These are phyloP conservation scores for Saxophila tyrrhenica DNA, from an alignment of 495 filamentous ascomycete genomes.

Conservation along the genomic window DNA sequence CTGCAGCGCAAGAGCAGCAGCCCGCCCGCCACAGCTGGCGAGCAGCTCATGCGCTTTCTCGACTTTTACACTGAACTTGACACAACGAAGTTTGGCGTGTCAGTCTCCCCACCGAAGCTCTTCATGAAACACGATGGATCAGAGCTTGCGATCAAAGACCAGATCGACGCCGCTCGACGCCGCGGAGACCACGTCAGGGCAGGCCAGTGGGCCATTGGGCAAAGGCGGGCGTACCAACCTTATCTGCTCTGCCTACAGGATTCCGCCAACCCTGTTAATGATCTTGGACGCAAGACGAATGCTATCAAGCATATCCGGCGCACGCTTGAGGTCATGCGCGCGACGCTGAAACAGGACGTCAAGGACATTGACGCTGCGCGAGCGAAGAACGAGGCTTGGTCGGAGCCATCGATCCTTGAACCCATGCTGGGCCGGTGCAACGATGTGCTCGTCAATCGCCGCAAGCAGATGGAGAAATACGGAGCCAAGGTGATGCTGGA, in stretches of 20 bases:
- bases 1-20: slow-evolving; percentile 20
- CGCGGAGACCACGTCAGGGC: slow-evolving; percentile 12
- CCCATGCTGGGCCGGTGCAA: slow-evolving; percentile 7
- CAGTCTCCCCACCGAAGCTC: slow-evolving; percentile 37
- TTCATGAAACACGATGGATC: slow-evolving; percentile 14
- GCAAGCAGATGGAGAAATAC: slow-evolving; percentile 9
- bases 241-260: slow-evolving; percentile 48
- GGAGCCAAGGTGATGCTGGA: background rate
- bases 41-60: slow-evolving; percentile 40
- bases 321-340: slow-evolving; percentile 17
- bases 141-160: background rate
- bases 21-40: slow-evolving; percentile 20
- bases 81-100: slow-evolving; percentile 36
- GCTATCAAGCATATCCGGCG: slow-evolving; percentile 34
- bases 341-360: background rate
- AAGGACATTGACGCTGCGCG: background rate
- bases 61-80: slow-evolving; percentile 38
- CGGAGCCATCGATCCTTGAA: background rate
- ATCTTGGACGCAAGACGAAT: slow-evolving; percentile 38
- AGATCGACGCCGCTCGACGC: slow-evolving; percentile 5
- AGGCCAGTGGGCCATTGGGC: slow-evolving; percentile 10
- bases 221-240: slow-evolving; percentile 14
- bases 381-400: background rate
- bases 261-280: slow-evolving; percentile 45
- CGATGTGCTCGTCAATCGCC: slow-evolving; percentile 6